A percentile compares a stretch with the other conserved stretches of the same genome.
These are phyloP conservation scores for Apiotrichum brassicae DNA, from an alignment of 1,284 basidiomycete species.

Conservation along the genomic window DNA sequence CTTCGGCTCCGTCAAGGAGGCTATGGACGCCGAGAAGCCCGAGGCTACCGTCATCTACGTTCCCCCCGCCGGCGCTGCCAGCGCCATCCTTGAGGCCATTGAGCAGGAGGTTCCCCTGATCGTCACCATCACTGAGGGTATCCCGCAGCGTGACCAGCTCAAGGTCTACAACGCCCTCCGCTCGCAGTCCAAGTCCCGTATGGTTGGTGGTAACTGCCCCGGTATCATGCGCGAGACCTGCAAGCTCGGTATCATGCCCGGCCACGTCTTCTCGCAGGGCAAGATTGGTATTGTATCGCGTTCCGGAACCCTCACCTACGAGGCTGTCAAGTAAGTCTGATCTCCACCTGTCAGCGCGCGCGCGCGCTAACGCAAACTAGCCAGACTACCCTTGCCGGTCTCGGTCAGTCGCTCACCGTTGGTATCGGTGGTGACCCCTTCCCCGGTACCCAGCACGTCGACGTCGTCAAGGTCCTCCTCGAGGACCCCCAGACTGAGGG, in stretches of 20 bases:
- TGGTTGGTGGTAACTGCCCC: constrained; percentile 91
- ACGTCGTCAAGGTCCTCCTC: constrained; percentile 94
- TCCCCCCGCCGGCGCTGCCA: constrained; percentile 83
- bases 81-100: constrained; percentile 95
- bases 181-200: constrained; percentile 87
- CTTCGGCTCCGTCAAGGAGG: constrained; percentile 88
- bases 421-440: constrained; percentile 99
- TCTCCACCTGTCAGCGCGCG: too few relatives aligned
- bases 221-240: constrained; percentile 96
- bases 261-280: constrained; percentile 92
- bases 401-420: constrained; percentile 93
- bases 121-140: constrained; percentile 95
- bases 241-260: constrained; percentile 99
- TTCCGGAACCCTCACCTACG: constrained; percentile 66
- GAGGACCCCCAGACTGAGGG: constrained; percentile 89
- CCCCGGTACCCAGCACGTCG: constrained; percentile 76
- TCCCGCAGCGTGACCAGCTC: constrained; percentile 93
- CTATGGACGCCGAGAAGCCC: constrained; percentile 72
- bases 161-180: constrained; percentile 87
- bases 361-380: constrained; percentile 53
- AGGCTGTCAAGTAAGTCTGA: constrained; percentile 46
- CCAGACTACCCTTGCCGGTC: constrained; percentile 83
- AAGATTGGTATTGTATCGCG: constrained; percentile 95
- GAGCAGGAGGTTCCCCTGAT: constrained; percentile 94
- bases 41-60: constrained; percentile 95